A percentile compares a stretch with the other conserved stretches of the same genome.
These are phyloP conservation scores for Kalaharituber pfeilii DNA, from an alignment of 2,329 filamentous ascomycete genomes.

Conservation along the genomic window DNA sequence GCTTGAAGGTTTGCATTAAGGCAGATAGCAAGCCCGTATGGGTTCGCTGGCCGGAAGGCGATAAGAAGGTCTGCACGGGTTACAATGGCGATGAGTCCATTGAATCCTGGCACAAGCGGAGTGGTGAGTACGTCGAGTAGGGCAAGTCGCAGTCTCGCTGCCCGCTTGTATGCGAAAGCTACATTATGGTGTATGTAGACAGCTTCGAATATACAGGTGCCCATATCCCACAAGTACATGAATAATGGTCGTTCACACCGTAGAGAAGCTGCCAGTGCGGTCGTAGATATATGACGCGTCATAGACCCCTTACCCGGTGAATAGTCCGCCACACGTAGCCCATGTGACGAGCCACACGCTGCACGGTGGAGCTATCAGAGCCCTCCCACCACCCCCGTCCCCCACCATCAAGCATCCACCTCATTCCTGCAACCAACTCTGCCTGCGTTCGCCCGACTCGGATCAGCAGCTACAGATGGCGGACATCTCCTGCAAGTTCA, in stretches of 20 bases:
- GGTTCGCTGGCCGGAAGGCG: constrained; percentile 33
- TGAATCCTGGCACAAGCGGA: constrained; percentile 33
- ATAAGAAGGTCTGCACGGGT: constrained; percentile 29
- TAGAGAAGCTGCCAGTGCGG: too few relatives aligned
- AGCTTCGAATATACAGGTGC: too few relatives aligned
- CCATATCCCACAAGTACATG: too few relatives aligned
- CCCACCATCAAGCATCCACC: not conserved
- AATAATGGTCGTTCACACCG: too few relatives aligned
- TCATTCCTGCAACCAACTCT: constrained; percentile 28
- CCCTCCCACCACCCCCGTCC: not conserved
- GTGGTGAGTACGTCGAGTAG: constrained; percentile 18
- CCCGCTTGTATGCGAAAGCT: too few relatives aligned
- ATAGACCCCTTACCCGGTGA: too few relatives aligned
- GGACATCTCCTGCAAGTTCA: constrained; percentile 14
- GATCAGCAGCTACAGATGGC: constrained; percentile 23
- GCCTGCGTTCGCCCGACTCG: constrained; percentile 29
- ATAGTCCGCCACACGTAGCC: too few relatives aligned
- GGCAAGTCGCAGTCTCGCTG: too few relatives aligned
- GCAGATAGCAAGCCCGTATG: constrained; percentile 31
- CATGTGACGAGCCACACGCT: too few relatives aligned
- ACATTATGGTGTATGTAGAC: too few relatives aligned
- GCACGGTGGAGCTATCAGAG: not conserved
- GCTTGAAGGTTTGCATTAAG: constrained; percentile 26
- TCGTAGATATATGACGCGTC: too few relatives aligned
- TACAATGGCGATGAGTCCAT: constrained; percentile 28